Base-by-base conservation (phyloP, 192 early-diverging fungal genomes). In the Phycomyces nitens region DNA sequence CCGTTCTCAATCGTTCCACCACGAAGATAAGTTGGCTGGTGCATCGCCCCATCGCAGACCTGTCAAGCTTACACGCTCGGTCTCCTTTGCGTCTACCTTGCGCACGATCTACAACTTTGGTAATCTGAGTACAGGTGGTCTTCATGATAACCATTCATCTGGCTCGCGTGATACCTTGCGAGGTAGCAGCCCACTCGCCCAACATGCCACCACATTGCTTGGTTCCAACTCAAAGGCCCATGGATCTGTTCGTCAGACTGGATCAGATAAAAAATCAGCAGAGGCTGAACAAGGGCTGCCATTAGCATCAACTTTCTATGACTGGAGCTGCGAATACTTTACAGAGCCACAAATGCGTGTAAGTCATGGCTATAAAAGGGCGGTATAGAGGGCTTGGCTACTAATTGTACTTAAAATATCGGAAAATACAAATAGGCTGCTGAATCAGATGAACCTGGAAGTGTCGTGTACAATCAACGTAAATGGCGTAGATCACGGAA, bases 301-400 rank as follows among this genome's bases (percentile, higher is more conserved):
- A 8, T 52, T 88, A 38, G 73, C 81, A 58, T 90, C 88, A 1
- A 71, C 71, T 8, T 89, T 95, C 56, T 93, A 86, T 60, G 88
- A 92, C 49, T 90, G 87, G 89, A 90, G 88, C 69, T 89, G 90
- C 63, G 88, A 92, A 71, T 95, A 90, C 71, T 95, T 95, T 76
- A 81, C 82, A 21, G 88, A 93, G 68, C 89, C 93, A 22, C 93
- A 95, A 70, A 95, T 93, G 86, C 80, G 82, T 73, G 89, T 87
- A 70, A 66, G 64, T 69, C 16, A 27, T 11, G 14, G 20, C 42
- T 11, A n/a, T 11, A 44, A 11, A 20, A n/a, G 12, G 58, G 39
- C 12, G 18, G n/a, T n/a, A n/a, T 20, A 26, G 20, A 50, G 18
- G 29, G 24, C 23, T 6, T 6, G 10, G 16, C 12, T 16, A 18